A percentile compares a stretch with the other conserved stretches of the same genome.
These are phyloP conservation scores for Tillandsia leiboldiana DNA, from an alignment of 176 grass and related monocot species.

Conservation along the genomic window DNA sequence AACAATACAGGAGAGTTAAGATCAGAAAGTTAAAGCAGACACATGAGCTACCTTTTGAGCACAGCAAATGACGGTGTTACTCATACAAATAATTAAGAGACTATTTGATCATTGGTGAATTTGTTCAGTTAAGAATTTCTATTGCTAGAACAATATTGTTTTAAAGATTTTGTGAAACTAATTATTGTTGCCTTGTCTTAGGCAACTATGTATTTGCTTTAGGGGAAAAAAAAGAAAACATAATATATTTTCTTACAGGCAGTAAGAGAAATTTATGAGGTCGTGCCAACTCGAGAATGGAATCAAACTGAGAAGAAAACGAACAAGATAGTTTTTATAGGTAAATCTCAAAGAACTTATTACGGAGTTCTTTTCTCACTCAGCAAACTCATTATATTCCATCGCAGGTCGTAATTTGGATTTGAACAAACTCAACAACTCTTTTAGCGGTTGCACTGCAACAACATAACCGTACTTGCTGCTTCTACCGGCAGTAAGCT, in stretches of 20 bases:
- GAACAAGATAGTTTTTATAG: conserved; percentile 93
- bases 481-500: background rate
- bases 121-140: no score
- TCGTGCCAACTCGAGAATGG: conserved; percentile 70
- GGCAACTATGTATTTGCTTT: background rate
- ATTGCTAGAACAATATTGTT: no score
- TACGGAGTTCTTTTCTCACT: background rate
- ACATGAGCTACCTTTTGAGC: no score
- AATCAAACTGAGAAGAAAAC: conserved; percentile 37
- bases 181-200: background rate
- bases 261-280: conserved; percentile 93
- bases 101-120: no score
- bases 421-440: conserved; percentile 46
- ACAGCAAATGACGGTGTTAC: no score
- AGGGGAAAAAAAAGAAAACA: conserved; percentile 11
- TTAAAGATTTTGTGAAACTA: background rate
- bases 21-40: no score
- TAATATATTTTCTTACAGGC: conserved; percentile 43
- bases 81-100: no score
- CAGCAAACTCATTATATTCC: conserved; percentile 10
- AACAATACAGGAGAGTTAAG: no score
- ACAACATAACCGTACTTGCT: conserved; percentile 2
- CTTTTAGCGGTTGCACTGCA: conserved; percentile 47
- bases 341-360: conserved; percentile 24
- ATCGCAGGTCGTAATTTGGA: conserved; percentile 72